These are phyloP conservation scores for Tulasnella sp. DNA, from an alignment of 768 basidiomycete genomes.

Conservation along the genomic window DNA sequence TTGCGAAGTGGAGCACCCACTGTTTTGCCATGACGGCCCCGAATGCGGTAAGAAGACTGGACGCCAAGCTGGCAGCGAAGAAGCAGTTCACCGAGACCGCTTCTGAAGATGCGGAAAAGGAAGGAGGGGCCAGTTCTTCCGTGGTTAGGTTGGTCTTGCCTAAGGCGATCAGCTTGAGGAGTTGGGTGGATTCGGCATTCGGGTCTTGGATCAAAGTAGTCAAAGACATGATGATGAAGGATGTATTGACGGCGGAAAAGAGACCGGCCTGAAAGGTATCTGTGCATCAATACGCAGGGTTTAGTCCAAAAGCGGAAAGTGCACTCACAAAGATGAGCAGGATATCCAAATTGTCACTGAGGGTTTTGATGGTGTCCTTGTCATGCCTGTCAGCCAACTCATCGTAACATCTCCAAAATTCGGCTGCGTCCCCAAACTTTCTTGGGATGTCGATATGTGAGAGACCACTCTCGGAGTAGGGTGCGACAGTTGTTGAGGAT, in stretches of 20 bases:
- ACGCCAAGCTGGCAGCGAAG: conserved; percentile 19
- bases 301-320: neutral
- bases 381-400: conserved; percentile 6
- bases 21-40: conserved; percentile 23
- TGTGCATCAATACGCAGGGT: neutral
- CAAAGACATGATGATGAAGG: conserved; percentile 8
- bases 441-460: conserved; percentile 4
- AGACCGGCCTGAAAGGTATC: conserved; percentile 19
- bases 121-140: neutral
- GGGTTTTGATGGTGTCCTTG: conserved; percentile 9
- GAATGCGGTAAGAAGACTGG: conserved; percentile 20
- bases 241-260: conserved; percentile 21
- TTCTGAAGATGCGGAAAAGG: neutral
- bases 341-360: conserved; percentile 15
- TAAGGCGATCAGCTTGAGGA: conserved; percentile 16
- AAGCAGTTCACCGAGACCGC: conserved; percentile 13
- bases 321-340: conserved; percentile 23
- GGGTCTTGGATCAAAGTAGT: neutral
- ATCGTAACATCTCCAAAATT: conserved; percentile 22
- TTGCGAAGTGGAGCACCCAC: conserved; percentile 17
- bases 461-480: neutral
- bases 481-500: neutral
- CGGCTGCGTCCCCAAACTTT: conserved; percentile 10
- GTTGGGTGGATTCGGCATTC: neutral
- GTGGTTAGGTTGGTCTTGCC: neutral